A percentile compares a stretch with the other conserved stretches of the same genome.
Evolutionary conservation across 2,329 filamentous ascomycete genomes (phyloP).

Genomic region (Rhynchosporium graminicola): DNA sequence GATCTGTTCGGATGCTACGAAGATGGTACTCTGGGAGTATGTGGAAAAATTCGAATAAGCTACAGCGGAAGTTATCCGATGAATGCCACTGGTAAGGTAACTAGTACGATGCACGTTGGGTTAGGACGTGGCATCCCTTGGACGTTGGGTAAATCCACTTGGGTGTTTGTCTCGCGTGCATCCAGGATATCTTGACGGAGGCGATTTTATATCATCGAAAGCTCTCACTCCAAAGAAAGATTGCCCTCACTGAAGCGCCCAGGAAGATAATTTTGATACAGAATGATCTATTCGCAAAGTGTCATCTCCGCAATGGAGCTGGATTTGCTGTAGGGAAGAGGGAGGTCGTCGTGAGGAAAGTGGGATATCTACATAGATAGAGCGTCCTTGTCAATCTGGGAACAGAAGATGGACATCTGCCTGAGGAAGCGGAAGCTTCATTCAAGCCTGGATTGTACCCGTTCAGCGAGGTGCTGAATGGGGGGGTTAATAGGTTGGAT

Average conservation of each 20-base stretch:
- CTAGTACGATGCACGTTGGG: constrained; percentile 56
- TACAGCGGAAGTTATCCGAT: neutral
- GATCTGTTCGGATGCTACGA: constrained; percentile 27
- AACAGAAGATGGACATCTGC: neutral
- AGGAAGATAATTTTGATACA: constrained; percentile 85
- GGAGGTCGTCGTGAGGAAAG: constrained; percentile 55
- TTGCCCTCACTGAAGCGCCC: constrained; percentile 73
- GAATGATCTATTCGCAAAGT: constrained; percentile 81
- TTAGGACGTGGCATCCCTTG: constrained; percentile 59
- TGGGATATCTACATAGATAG: constrained; percentile 66
- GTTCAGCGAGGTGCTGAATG: neutral
- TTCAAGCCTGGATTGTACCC: neutral
- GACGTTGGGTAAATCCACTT: constrained; percentile 82
- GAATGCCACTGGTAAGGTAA: neutral
- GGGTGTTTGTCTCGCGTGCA: constrained; percentile 68
- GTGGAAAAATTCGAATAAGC: constrained; percentile 30
- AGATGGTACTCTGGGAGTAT: constrained; percentile 35
- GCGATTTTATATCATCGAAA: constrained; percentile 64
- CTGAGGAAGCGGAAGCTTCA: neutral
- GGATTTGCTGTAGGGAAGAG: constrained; percentile 46
- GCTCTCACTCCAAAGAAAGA: constrained; percentile 66
- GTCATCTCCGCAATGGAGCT: constrained; percentile 51
- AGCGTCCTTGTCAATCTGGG: constrained; percentile 48
- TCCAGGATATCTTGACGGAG: constrained; percentile 75
- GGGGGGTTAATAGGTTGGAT: neutral